Conservation (phyloP, 345 rosid species). For the Eucalyptus tenuipes region DNA sequence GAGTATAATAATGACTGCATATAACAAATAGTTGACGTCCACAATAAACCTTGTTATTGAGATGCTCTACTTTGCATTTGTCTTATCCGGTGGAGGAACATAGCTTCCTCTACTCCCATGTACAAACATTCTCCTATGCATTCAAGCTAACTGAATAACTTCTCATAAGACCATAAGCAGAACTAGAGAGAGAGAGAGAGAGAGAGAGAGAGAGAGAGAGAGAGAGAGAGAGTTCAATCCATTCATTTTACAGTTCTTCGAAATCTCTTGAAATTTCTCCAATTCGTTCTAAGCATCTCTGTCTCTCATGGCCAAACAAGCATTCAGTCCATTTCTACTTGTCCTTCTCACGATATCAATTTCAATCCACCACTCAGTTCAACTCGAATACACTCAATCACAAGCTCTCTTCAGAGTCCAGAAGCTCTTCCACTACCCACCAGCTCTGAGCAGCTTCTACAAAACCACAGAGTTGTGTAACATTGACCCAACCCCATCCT, state of each 20-base stretch:
- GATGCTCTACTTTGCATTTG: background rate
- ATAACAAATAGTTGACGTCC: background rate
- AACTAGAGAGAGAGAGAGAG: background rate
- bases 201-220: background rate
- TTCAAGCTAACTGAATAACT: background rate
- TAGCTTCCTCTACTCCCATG: background rate
- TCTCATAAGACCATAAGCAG: background rate
- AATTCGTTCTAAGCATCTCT: background rate
- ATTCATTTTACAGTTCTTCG: background rate
- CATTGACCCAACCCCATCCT: constrained; percentile 23
- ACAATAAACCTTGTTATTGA: background rate
- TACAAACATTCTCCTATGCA: background rate
- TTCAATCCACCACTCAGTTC: constrained; percentile 9
- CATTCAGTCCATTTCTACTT: background rate
- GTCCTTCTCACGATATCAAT: background rate
- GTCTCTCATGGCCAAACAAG: constrained; percentile 17
- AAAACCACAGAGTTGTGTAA: constrained; percentile 25
- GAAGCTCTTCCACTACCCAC: constrained; percentile 30
- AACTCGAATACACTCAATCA: constrained; percentile 22
- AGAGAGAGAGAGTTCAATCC: background rate
- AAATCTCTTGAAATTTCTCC: background rate
- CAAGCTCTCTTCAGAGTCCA: constrained; percentile 24
- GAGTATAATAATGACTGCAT: background rate
- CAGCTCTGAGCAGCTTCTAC: constrained; percentile 7
- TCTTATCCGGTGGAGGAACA: background rate